Percentiles rank a stretch among this genome's conserved stretches.
Evolutionary conservation across 2,329 filamentous ascomycete species (phyloP).

Genomic region (Penicillium aurantiogriseum): DNA sequence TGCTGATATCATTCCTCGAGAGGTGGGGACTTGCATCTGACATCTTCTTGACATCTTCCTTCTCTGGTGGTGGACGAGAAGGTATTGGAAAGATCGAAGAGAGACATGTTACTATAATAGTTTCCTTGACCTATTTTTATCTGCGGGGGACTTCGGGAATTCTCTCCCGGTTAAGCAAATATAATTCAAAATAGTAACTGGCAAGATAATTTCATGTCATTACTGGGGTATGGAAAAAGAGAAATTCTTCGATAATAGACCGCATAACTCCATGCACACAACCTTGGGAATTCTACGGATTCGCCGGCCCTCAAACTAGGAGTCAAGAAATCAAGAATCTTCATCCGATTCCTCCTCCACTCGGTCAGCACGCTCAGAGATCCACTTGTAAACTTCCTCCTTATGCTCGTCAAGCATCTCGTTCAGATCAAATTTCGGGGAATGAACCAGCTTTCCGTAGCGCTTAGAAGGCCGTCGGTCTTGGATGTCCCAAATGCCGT

Average conservation of each 20-base stretch:
- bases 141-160: not conserved
- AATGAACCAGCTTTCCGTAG: slow-evolving; percentile 55
- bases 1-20: not conserved
- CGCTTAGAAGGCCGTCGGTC: slow-evolving; percentile 56
- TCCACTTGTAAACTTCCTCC: slow-evolving; percentile 48
- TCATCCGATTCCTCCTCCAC: slow-evolving; percentile 29
- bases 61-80: not conserved
- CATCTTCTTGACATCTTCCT: not conserved
- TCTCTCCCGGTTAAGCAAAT: not conserved
- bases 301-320: not conserved
- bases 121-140: not conserved
- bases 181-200: not conserved
- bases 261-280: not conserved
- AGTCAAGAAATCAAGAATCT: not conserved
- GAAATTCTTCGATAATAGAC: not conserved
- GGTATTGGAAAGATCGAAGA: not conserved
- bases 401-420: slow-evolving; percentile 58
- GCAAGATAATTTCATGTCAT: not conserved
- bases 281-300: not conserved
- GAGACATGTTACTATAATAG: not conserved
- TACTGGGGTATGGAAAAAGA: slow-evolving; percentile 2
- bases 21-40: not conserved
- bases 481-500: slow-evolving; percentile 71
- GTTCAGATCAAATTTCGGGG: slow-evolving; percentile 47
- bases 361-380: slow-evolving; percentile 41